These are phyloP conservation scores for Tylopilus subfusipes DNA, from an alignment of 768 basidiomycete species.

Conservation along the genomic window DNA sequence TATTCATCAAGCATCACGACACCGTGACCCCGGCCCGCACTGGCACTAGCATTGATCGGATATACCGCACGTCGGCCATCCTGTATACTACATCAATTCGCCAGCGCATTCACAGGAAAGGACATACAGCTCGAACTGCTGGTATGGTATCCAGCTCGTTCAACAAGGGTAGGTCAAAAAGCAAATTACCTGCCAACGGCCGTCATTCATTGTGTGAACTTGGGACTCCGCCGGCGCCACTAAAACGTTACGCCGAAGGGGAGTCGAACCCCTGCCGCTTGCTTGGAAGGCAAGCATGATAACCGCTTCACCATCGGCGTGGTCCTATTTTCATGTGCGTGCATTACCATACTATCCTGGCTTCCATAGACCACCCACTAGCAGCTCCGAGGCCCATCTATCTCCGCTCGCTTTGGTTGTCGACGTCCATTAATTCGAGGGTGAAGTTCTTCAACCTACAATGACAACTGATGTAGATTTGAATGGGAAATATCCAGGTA, in stretches of 20 bases:
- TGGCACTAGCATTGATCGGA: background rate
- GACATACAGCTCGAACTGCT: background rate
- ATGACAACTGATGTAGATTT: constrained; percentile 9
- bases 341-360: too few species aligned
- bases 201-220: too few species aligned
- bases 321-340: too few species aligned
- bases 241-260: constrained; percentile 47
- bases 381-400: background rate
- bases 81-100: background rate
- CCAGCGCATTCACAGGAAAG: background rate
- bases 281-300: constrained; percentile 90
- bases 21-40: background rate
- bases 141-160: background rate
- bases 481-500: constrained; percentile 24
- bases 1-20: background rate
- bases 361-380: too few species aligned
- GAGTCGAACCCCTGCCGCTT: constrained; percentile 77
- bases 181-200: too few species aligned
- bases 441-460: background rate
- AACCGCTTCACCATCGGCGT: constrained; percentile 84
- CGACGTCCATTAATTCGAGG: background rate
- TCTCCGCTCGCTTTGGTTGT: background rate
- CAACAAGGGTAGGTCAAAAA: background rate
- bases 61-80: too few species aligned
- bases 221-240: too few species aligned